Percentiles rank a stretch among this genome's conserved stretches.
phyloP scores from a whole-genome alignment of 805 yeast genomes.

The Scheffersomyces stipitis region DNA sequence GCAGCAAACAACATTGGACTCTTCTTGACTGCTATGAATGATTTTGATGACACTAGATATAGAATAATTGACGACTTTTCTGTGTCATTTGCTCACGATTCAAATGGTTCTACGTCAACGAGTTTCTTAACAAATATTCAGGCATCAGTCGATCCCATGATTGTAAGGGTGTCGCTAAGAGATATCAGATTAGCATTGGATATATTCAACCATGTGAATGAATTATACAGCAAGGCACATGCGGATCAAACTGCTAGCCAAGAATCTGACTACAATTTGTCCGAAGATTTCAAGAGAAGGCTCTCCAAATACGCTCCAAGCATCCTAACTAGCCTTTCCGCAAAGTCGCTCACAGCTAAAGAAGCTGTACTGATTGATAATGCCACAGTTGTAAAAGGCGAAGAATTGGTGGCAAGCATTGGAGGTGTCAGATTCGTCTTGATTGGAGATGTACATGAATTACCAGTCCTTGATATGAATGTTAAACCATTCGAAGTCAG shows the following conservation, averaged over 20 bases:
- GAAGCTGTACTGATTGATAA: conserved; percentile 23
- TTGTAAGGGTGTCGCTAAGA: conserved; percentile 78
- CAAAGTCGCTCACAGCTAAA: conserved; percentile 18
- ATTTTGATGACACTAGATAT: conserved; percentile 57
- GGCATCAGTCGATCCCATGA: conserved; percentile 73
- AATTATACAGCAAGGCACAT: conserved; percentile 38
- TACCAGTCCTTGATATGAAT: conserved; percentile 80
- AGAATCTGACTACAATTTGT: conserved; percentile 40
- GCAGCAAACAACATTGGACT: conserved; percentile 80
- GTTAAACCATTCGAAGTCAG: conserved; percentile 65
- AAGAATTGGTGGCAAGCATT: conserved; percentile 60
- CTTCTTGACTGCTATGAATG: conserved; percentile 77
- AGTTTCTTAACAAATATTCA: conserved; percentile 63
- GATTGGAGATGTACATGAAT: conserved; percentile 87
- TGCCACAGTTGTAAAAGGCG: conserved; percentile 59
- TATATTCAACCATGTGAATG: conserved; percentile 72
- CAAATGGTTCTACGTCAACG: conserved; percentile 60
- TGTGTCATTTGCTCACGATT: conserved; percentile 69
- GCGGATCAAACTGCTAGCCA: conserved; percentile 11
- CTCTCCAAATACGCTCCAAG: conserved; percentile 71
- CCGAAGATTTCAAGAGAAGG: conserved; percentile 63
- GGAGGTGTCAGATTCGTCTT: conserved; percentile 80
- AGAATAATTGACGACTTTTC: conserved; percentile 89
- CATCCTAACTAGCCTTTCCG: conserved; percentile 51
- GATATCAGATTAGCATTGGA: conserved; percentile 80